Percentiles rank a stretch among this genome's conserved stretches.
Conservation (phyloP, 345 rosid species). For the Mallotus nudiflorus region DNA sequence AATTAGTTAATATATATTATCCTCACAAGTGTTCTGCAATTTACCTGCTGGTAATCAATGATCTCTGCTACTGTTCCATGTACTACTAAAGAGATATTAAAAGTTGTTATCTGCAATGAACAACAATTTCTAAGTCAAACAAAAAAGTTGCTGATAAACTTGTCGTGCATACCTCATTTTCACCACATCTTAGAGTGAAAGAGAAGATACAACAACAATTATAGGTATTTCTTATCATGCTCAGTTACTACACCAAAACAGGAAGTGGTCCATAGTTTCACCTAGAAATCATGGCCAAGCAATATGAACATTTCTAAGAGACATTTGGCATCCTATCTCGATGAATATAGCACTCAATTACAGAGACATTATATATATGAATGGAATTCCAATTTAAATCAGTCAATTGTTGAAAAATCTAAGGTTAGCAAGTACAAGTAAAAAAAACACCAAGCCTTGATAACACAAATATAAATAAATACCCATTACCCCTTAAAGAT, state of each 20-base stretch:
- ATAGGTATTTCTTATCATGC: too few relatives aligned
- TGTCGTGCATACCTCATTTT: background rate
- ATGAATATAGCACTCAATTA: background rate
- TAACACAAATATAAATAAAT: too few relatives aligned
- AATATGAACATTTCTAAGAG: conserved; percentile 1
- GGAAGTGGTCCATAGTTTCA: background rate
- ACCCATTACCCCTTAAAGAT: background rate
- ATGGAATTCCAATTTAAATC: background rate
- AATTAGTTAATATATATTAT: background rate
- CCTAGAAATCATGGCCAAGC: background rate
- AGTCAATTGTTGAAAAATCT: background rate
- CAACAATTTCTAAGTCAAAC: conserved; percentile 10
- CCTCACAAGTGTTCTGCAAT: background rate
- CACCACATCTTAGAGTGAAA: background rate
- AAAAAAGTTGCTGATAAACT: background rate
- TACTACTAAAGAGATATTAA: conserved; percentile 61
- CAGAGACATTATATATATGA: too few relatives aligned
- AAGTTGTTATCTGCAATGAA: conserved; percentile 60
- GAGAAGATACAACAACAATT: background rate
- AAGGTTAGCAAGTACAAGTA: background rate
- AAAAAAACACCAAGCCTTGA: background rate
- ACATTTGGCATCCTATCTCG: background rate
- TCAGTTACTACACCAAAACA: too few relatives aligned
- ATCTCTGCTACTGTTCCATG: conserved; percentile 74
- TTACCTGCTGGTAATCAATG: conserved; percentile 54